Evolutionary conservation across 768 basidiomycete species (phyloP).

Genomic region (Psilocybe tampanensis): DNA sequence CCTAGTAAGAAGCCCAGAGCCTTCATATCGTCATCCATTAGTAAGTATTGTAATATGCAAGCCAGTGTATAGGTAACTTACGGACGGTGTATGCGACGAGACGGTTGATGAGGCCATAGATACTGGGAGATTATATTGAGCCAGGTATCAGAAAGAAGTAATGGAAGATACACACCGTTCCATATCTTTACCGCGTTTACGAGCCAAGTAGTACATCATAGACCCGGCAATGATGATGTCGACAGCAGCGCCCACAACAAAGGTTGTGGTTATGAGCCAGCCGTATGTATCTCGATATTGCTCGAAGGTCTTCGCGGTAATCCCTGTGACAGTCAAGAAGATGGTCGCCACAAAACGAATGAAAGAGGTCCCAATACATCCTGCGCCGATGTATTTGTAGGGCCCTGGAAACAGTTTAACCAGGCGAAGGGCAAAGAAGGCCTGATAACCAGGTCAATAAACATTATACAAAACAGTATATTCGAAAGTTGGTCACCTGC

Average conservation of each 20-base stretch:
- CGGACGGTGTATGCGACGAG: slow-evolving; percentile 32
- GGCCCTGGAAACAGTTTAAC: slow-evolving; percentile 29
- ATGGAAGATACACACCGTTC: slow-evolving; percentile 14
- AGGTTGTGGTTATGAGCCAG: slow-evolving; percentile 35
- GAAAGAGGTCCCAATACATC: slow-evolving; percentile 26
- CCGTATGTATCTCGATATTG: slow-evolving; percentile 24
- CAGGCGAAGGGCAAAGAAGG: slow-evolving; percentile 34
- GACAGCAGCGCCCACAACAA: slow-evolving; percentile 27
- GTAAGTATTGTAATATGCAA: background rate
- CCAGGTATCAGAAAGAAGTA: background rate
- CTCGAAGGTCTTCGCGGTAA: slow-evolving; percentile 20
- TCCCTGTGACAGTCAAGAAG: slow-evolving; percentile 25
- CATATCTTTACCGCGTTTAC: slow-evolving; percentile 20
- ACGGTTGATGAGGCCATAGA: slow-evolving; percentile 27
- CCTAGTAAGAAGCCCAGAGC: slow-evolving; percentile 29
- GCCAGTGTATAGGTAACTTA: slow-evolving; percentile 12
- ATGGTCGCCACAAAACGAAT: slow-evolving; percentile 30
- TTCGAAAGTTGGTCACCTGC: slow-evolving; percentile 23
- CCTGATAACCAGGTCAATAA: slow-evolving; percentile 18
- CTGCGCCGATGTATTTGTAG: slow-evolving; percentile 26
- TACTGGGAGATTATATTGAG: slow-evolving; percentile 11
- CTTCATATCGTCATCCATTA: slow-evolving; percentile 5
- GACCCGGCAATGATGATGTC: slow-evolving; percentile 33
- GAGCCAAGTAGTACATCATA: slow-evolving; percentile 32
- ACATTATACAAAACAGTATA: background rate